phyloP scores from a whole-genome alignment of 1,139 yeast species.

The Hansenula sp. region DNA sequence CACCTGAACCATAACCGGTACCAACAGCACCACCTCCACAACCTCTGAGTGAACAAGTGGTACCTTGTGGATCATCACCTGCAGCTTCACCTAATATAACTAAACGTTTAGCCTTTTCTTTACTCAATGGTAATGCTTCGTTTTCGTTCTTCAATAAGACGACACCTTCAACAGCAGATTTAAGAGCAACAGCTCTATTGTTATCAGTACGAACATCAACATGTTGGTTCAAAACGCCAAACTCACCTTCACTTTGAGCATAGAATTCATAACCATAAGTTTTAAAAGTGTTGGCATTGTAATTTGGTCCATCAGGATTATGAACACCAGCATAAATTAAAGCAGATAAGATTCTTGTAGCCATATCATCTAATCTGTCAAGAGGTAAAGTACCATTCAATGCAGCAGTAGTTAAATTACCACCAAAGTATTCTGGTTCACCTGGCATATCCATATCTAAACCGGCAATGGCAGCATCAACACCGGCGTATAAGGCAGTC shows the following conservation, averaged over 20 bases:
- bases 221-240: slow-evolving; percentile 40
- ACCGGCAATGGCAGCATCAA: slow-evolving; percentile 50
- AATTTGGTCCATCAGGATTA: slow-evolving; percentile 39
- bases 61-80: slow-evolving; percentile 39
- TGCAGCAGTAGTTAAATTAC: slow-evolving; percentile 49
- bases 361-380: slow-evolving; percentile 55
- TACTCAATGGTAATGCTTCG: slow-evolving; percentile 34
- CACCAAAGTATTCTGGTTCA: slow-evolving; percentile 50
- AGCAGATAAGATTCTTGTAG: slow-evolving; percentile 48
- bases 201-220: slow-evolving; percentile 37
- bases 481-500: slow-evolving; percentile 55
- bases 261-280: slow-evolving; percentile 40
- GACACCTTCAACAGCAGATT: slow-evolving; percentile 44
- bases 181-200: slow-evolving; percentile 41
- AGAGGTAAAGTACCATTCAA: slow-evolving; percentile 49
- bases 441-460: slow-evolving; percentile 66
- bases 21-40: slow-evolving; percentile 39
- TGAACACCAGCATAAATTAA: slow-evolving; percentile 40
- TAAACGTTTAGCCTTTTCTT: slow-evolving; percentile 32
- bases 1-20: slow-evolving; percentile 50
- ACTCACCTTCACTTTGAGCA: slow-evolving; percentile 43
- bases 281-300: slow-evolving; percentile 49
- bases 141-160: slow-evolving; percentile 49
- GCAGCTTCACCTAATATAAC: slow-evolving; percentile 46
- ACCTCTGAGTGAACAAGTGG: slow-evolving; percentile 41